Evolutionary conservation across 768 basidiomycete genomes (phyloP).

Genomic region (Boletus tomentosulus): DNA sequence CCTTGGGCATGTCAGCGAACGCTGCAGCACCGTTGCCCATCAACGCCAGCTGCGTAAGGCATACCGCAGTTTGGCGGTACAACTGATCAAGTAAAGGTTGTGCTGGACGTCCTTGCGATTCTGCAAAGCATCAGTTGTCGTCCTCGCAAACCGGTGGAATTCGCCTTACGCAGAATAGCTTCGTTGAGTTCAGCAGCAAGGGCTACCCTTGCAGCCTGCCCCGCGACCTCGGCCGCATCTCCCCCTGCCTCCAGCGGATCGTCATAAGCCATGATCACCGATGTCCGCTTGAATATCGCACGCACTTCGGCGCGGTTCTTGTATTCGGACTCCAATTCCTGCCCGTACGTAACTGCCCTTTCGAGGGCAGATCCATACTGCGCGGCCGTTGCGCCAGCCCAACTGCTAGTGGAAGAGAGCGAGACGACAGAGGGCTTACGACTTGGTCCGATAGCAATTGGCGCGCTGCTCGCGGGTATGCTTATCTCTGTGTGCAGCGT

Average conservation of each 20-base stretch:
- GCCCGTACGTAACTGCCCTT: slow-evolving; percentile 70
- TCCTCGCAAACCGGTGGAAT: not conserved
- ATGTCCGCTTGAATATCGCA: slow-evolving; percentile 66
- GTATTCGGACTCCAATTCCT: slow-evolving; percentile 64
- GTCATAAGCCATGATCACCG: slow-evolving; percentile 75
- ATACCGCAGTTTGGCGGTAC: slow-evolving; percentile 70
- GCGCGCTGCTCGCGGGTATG: slow-evolving; percentile 16
- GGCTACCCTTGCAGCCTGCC: slow-evolving; percentile 58
- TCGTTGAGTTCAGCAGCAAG: slow-evolving; percentile 77
- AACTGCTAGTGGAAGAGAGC: slow-evolving; percentile 22
- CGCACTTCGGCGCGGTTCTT: slow-evolving; percentile 61
- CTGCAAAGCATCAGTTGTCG: slow-evolving; percentile 35
- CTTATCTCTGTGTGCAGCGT: slow-evolving; percentile 7
- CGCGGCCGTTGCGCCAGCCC: slow-evolving; percentile 25
- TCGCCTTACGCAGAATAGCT: slow-evolving; percentile 69
- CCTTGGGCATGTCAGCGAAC: slow-evolving; percentile 74
- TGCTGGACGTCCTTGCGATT: slow-evolving; percentile 71
- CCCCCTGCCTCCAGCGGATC: slow-evolving; percentile 68
- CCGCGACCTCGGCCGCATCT: slow-evolving; percentile 61
- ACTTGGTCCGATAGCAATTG: slow-evolving; percentile 31
- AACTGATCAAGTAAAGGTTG: slow-evolving; percentile 70
- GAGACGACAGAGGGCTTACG: slow-evolving; percentile 27
- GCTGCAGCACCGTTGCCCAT: slow-evolving; percentile 73
- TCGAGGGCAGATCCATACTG: slow-evolving; percentile 59
- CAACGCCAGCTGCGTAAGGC: slow-evolving; percentile 66